Conservation (phyloP, 148 eudicot species). For the Camellia japonica region DNA sequence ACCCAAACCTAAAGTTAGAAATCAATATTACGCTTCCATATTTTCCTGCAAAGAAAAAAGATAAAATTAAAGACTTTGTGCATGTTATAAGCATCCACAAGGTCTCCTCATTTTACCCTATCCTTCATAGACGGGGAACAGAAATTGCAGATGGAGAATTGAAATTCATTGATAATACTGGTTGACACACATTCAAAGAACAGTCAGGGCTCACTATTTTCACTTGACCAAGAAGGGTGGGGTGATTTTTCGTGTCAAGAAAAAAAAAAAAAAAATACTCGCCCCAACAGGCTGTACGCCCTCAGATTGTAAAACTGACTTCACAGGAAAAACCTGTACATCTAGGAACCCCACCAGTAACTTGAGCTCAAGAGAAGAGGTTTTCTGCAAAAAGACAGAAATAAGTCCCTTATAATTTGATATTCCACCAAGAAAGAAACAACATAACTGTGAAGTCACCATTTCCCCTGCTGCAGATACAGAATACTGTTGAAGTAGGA, state of each 20-base stretch:
- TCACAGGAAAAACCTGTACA: slow-evolving; percentile 37
- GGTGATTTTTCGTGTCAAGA: background rate
- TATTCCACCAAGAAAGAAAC: background rate
- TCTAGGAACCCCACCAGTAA: slow-evolving; percentile 74
- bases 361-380: slow-evolving; percentile 55
- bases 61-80: background rate
- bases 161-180: background rate
- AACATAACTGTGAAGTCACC: slow-evolving; percentile 13
- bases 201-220: background rate
- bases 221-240: background rate
- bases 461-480: slow-evolving; percentile 33
- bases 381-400: slow-evolving; percentile 36
- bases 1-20: background rate
- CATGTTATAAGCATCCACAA: too few species aligned
- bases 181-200: background rate
- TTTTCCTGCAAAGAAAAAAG: background rate
- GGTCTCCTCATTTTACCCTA: background rate
- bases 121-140: background rate
- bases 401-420: background rate
- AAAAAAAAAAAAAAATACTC: slow-evolving; percentile 8
- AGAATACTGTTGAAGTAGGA: slow-evolving; percentile 43
- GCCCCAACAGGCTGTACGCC: slow-evolving; percentile 43
- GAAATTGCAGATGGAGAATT: background rate
- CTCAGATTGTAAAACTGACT: slow-evolving; percentile 31
- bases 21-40: background rate